Conservation (phyloP, 768 basidiomycete genomes). For the Lactarius psammicola region DNA sequence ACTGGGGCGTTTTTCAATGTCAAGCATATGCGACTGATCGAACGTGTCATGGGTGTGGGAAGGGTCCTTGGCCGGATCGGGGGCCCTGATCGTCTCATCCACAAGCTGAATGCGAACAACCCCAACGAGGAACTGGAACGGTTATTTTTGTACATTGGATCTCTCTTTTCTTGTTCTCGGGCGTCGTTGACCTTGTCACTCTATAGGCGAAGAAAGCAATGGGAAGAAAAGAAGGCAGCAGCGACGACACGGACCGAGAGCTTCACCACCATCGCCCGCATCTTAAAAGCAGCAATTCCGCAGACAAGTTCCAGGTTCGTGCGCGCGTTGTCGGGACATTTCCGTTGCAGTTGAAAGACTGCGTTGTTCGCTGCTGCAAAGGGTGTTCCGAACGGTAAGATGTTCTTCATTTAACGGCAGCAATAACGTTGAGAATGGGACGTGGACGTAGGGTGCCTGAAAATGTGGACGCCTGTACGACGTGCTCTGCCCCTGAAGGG, state of each 20-base stretch:
- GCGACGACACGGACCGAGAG: neutral
- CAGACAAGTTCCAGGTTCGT: slow-evolving; percentile 22
- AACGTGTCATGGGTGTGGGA: slow-evolving; percentile 12
- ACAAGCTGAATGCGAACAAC: slow-evolving; percentile 18
- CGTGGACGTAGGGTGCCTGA: slow-evolving; percentile 15
- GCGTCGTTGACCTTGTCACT: neutral
- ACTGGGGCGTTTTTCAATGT: slow-evolving; percentile 24
- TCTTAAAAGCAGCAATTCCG: slow-evolving; percentile 11
- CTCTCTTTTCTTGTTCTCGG: neutral
- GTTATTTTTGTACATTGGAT: slow-evolving; percentile 17
- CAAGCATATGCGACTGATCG: slow-evolving; percentile 25
- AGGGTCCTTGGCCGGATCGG: slow-evolving; percentile 23
- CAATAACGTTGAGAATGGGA: neutral
- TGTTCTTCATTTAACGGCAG: neutral
- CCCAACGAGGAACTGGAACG: slow-evolving; percentile 21
- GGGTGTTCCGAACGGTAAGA: slow-evolving; percentile 21
- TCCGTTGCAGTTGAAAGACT: slow-evolving; percentile 22
- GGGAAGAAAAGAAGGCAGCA: slow-evolving; percentile 3
- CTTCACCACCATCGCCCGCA: slow-evolving; percentile 19
- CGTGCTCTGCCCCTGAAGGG: slow-evolving; percentile 11
- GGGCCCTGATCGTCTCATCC: slow-evolving; percentile 28
- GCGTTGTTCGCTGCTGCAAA: slow-evolving; percentile 19
- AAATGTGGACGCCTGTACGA: slow-evolving; percentile 1
- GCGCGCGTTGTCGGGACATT: slow-evolving; percentile 26
- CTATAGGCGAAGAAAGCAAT: slow-evolving; percentile 17